Evolutionary conservation across 345 rosid species (phyloP), one percentile per base, ranked within the genome.

Genomic region (Salix viminalis): DNA sequence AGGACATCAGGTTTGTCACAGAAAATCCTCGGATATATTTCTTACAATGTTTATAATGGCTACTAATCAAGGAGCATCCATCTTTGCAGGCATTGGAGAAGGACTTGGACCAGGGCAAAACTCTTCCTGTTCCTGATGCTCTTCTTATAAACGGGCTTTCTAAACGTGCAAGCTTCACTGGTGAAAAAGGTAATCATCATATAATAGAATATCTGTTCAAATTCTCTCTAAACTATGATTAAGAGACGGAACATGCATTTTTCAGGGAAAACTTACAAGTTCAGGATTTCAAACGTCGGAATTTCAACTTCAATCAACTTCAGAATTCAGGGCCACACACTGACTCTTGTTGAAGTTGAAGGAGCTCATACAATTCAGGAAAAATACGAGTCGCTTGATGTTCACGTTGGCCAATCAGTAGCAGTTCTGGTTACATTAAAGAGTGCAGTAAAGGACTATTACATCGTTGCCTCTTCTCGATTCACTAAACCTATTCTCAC

Each of bases 261-360:
- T 81, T 44, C 83, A 95, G 97, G 96, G 46, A 88, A 93, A 81
- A 87, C 84, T 13, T 91, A 90, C 76, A 90, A 71, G 83, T 90
- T 95, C 69, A 81, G 96, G 80, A 79, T 93, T 48, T 88, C 96
- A 14, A 95, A 95, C 70, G 89, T 93, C 42, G 97, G 99, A 2
- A 86, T 83, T 66, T 81, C 89, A 5, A 86, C 90, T 61, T 88
- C 99, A 8, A 81, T 93, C 64, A 95, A 95, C 79, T 90, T 95
- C 84, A 87, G 94, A 81, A 88, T 95, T 83, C 97, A 93, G 79
- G 89, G 90, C 68, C 97, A 93, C 72, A 23, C 74, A 32, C 70
- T 95, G 92, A 85, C 61, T 24, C 90, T 95, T 11, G 83, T 91
- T 24, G 99, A 95, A 85, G 97, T 92, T 21, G 99, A 91, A 89